A percentile compares a stretch with the other conserved stretches of the same genome.
Conservation (phyloP, 2,329 filamentous ascomycete species). For the Xylariales sp. region DNA sequence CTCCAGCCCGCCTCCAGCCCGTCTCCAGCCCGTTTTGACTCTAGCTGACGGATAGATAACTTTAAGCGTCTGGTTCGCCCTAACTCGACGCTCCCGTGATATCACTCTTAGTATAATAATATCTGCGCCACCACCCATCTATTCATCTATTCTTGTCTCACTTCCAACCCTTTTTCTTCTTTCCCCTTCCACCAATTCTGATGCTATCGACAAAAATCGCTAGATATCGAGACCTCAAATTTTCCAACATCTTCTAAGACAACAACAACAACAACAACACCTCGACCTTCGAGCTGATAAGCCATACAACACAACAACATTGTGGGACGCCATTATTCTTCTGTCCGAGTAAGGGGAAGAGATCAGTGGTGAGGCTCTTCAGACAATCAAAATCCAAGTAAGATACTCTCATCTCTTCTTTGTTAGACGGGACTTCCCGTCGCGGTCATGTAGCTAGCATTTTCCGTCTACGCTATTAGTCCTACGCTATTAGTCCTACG, state of each 20-base stretch:
- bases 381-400: slow-evolving; percentile 12
- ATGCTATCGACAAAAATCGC: slow-evolving; percentile 1
- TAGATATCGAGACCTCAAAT: background rate
- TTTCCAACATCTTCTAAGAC: background rate
- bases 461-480: background rate
- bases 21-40: too few species aligned
- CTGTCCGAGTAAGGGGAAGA: background rate
- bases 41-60: background rate
- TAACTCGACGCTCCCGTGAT: background rate
- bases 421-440: background rate
- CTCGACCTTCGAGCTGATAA: background rate
- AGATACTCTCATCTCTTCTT: background rate
- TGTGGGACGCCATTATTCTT: too few species aligned
- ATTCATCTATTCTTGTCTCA: background rate
- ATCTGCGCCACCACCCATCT: background rate
- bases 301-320: background rate
- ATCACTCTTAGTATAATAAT: background rate
- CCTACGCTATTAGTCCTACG: too few species aligned
- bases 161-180: too few species aligned
- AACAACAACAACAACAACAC: background rate
- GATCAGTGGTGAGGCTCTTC: background rate
- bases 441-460: background rate
- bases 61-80: background rate
- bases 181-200: background rate
- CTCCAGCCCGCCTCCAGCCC: too few species aligned